These are phyloP conservation scores for Penicillium sp. DNA, from an alignment of 2,329 filamentous ascomycete genomes.

Conservation along the genomic window DNA sequence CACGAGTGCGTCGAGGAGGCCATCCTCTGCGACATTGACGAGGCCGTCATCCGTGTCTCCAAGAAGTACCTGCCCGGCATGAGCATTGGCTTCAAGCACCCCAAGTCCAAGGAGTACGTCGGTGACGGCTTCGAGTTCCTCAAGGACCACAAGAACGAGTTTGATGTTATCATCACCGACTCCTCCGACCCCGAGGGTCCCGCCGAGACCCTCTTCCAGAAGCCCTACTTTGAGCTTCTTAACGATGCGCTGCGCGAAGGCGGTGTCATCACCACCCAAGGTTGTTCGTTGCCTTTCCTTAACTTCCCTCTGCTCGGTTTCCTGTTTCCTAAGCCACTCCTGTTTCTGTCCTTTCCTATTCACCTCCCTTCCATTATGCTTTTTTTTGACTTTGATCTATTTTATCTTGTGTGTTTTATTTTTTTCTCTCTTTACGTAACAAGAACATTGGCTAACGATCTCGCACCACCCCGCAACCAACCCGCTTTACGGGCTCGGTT, in stretches of 20 bases:
- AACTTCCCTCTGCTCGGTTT: constrained; percentile 7
- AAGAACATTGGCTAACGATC: constrained; percentile 27
- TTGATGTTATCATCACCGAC: constrained; percentile 99
- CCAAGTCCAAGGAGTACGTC: constrained; percentile 88
- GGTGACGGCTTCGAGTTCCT: constrained; percentile 99
- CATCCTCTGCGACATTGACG: constrained; percentile 96
- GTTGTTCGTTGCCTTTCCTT: constrained; percentile 89
- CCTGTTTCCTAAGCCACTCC: constrained; percentile 3
- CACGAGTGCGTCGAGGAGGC: constrained; percentile 96
- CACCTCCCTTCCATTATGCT: constrained; percentile 2
- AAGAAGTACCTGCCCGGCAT: constrained; percentile 97
- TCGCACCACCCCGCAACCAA: constrained; percentile 35
- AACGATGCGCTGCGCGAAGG: constrained; percentile 86
- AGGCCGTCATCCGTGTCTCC: constrained; percentile 97
- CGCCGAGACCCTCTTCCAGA: constrained; percentile 95
- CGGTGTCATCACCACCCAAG: constrained; percentile 99
- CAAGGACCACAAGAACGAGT: constrained; percentile 91
- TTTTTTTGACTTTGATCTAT: constrained; percentile 4
- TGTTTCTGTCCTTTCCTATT: constrained; percentile 3
- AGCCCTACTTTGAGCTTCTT: constrained; percentile 96
- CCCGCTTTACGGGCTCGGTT: constrained; percentile 33
- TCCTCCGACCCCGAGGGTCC: constrained; percentile 96
- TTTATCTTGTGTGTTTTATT: not conserved
- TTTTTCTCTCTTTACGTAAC: not conserved
- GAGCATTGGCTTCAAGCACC: constrained; percentile 90